A percentile compares a stretch with the other conserved stretches of the same genome.
Evolutionary conservation across 441 rosid species (phyloP).

Genomic region (Bocquillonia castaneifolia): DNA sequence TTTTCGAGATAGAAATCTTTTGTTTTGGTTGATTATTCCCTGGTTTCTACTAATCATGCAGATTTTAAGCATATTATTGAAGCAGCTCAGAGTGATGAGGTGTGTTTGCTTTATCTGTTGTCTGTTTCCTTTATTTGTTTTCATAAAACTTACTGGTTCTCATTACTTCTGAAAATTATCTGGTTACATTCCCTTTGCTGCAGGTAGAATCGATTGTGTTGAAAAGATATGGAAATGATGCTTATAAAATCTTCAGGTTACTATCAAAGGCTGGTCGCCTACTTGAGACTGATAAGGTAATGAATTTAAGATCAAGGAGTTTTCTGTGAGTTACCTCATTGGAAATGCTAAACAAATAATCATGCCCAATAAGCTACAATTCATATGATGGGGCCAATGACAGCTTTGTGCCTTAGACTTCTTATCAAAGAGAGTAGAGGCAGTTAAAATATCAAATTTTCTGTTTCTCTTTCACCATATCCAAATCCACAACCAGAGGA

Average conservation of each 20-base stretch:
- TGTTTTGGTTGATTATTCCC: slow-evolving; percentile 15
- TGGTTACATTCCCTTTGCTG: slow-evolving; percentile 17
- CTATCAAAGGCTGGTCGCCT: slow-evolving; percentile 47
- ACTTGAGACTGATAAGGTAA: slow-evolving; percentile 77
- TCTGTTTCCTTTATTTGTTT: slow-evolving; percentile 18
- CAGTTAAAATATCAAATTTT: not conserved
- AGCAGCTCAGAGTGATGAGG: slow-evolving; percentile 78
- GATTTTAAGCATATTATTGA: slow-evolving; percentile 65
- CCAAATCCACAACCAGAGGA: not conserved
- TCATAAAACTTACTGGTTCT: slow-evolving; percentile 10
- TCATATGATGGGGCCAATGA: not conserved
- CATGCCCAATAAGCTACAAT: not conserved
- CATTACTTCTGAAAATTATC: slow-evolving; percentile 9
- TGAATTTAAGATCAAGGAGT: not conserved
- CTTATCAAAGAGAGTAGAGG: not conserved
- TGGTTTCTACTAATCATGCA: slow-evolving; percentile 31
- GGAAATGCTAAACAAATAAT: not conserved
- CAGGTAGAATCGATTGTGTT: slow-evolving; percentile 71
- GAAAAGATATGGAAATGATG: slow-evolving; percentile 68
- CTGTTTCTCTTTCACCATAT: not conserved
- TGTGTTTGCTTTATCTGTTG: slow-evolving; percentile 26
- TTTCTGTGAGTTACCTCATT: not conserved
- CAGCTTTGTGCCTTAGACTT: not conserved
- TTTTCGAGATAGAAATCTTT: slow-evolving; percentile 3
- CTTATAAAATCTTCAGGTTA: slow-evolving; percentile 71